These are phyloP conservation scores for Aspergillus pseudoterreus DNA, from an alignment of 2,329 filamentous ascomycete species.

Conservation along the genomic window DNA sequence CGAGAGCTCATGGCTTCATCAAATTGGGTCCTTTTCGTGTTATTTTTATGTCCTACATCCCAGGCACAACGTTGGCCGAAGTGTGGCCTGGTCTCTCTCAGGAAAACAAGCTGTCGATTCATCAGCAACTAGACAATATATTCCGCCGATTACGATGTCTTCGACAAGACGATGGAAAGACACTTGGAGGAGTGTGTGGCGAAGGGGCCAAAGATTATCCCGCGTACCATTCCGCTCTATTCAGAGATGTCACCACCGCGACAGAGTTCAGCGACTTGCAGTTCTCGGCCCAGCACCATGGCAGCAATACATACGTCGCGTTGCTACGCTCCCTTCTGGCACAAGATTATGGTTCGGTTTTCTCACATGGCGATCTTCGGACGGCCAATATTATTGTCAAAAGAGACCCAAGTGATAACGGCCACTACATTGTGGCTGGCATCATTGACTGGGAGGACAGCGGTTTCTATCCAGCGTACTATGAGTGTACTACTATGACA, in stretches of 20 bases:
- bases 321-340: constrained; percentile 21
- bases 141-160: constrained; percentile 18
- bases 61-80: constrained; percentile 17
- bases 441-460: constrained; percentile 31
- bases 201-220: constrained; percentile 24
- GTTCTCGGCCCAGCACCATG: constrained; percentile 18
- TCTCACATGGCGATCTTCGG: constrained; percentile 26
- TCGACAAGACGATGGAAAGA: constrained; percentile 10
- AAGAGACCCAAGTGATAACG: constrained; percentile 5
- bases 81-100: constrained; percentile 21
- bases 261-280: constrained; percentile 19
- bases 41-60: constrained; percentile 28
- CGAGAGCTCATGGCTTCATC: constrained; percentile 25
- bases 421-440: constrained; percentile 18
- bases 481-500: constrained; percentile 23
- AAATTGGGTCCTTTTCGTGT: constrained; percentile 18
- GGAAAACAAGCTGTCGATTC: constrained; percentile 18
- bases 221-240: constrained; percentile 15
- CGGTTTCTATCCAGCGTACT: constrained; percentile 29
- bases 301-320: constrained; percentile 19
- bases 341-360: constrained; percentile 17
- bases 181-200: constrained; percentile 22
- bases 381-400: constrained; percentile 25
- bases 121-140: constrained; percentile 13
- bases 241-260: constrained; percentile 20